Evolutionary conservation across 1,284 basidiomycete species (phyloP).

Genomic region (Ganoderma meredithae): DNA sequence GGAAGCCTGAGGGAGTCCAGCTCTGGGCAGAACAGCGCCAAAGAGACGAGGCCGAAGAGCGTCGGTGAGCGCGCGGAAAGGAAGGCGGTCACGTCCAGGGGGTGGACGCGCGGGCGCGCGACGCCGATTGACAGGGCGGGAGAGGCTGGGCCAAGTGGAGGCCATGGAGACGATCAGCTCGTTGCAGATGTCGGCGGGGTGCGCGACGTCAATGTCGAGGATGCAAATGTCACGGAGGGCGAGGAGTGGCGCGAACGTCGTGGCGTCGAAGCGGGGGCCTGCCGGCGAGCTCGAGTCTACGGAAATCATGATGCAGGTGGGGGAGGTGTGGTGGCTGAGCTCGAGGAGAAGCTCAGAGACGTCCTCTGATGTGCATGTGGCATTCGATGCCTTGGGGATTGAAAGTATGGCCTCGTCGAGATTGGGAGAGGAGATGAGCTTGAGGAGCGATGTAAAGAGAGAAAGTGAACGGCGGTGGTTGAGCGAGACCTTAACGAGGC

Average conservation of each 20-base stretch:
- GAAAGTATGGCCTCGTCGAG: background rate
- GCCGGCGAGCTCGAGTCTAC: background rate
- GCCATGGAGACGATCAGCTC: constrained; percentile 16
- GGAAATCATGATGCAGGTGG: background rate
- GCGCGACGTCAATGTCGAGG: background rate
- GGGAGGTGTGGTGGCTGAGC: constrained; percentile 3
- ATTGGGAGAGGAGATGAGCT: background rate
- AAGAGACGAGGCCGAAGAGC: background rate
- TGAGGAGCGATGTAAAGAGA: background rate
- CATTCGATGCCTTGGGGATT: background rate
- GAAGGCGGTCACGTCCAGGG: too few relatives aligned
- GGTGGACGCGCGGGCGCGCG: background rate
- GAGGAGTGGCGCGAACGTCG: background rate
- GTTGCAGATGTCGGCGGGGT: constrained; percentile 6
- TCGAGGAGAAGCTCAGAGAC: background rate
- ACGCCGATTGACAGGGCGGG: background rate
- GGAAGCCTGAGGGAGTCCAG: background rate
- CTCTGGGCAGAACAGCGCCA: background rate
- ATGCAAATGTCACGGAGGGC: background rate
- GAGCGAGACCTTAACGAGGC: background rate
- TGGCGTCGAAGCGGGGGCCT: background rate
- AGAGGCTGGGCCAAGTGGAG: constrained; percentile 9
- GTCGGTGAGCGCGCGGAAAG: background rate
- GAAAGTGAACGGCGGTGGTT: background rate
- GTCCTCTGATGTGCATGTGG: background rate